Conservation (phyloP, 108 stramenopile genomes). For the Phaeodactylum tricornutum region DNA sequence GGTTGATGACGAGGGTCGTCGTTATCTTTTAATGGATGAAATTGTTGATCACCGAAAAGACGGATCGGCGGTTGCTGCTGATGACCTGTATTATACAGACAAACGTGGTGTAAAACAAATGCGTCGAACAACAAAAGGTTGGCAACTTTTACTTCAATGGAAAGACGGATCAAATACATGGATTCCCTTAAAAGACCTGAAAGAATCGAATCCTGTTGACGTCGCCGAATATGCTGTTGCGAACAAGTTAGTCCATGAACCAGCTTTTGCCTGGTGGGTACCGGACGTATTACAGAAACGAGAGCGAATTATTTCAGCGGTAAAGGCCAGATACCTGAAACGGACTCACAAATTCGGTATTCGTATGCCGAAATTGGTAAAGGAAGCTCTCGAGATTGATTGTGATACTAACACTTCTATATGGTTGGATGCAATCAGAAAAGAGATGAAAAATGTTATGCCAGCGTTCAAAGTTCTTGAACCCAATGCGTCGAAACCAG, state of each 20-base stretch:
- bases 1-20: no score
- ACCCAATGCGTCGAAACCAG: no score
- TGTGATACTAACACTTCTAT: constrained; percentile 14
- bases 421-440: constrained; percentile 23
- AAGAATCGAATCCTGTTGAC: constrained; percentile 13
- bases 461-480: no score
- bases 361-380: constrained; percentile 14
- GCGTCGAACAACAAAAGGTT: constrained; percentile 28
- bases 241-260: constrained; percentile 5
- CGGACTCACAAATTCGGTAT: constrained; percentile 18
- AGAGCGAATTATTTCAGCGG: background rate
- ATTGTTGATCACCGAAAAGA: background rate
- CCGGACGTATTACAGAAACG: constrained; percentile 8
- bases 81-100: background rate
- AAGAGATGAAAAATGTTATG: constrained; percentile 18
- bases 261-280: constrained; percentile 35
- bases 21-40: no score
- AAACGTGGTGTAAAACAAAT: background rate
- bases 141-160: constrained; percentile 27
- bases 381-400: constrained; percentile 20
- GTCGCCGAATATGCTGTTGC: constrained; percentile 11
- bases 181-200: constrained; percentile 9
- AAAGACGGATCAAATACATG: constrained; percentile 17
- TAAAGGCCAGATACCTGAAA: background rate
- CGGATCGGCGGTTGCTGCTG: background rate